Evolutionary conservation across 768 basidiomycete genomes (phyloP), one percentile per base, ranked within the genome.

Genomic region (Gymnopilus junonius): DNA sequence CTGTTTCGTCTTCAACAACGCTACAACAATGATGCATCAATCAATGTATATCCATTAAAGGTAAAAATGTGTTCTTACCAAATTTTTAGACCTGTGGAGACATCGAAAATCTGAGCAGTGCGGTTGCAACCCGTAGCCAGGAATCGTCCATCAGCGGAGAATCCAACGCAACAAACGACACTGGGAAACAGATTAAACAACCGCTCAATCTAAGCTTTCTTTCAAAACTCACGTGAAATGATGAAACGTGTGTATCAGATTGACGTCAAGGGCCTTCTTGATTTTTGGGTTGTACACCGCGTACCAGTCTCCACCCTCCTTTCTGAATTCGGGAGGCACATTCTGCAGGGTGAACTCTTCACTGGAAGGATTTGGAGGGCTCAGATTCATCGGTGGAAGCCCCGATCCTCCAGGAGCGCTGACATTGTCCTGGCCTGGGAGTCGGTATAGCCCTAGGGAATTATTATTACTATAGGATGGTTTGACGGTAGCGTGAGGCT

Each of bases 81-180:
- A 20, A 89, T 92, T 77, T 93, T 94, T 10, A 70, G 73, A 0
- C 97, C 97, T 1, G 94, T 92, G 77, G 92, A 91, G 35, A 91
- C 92, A 74, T 98, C 95, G 72, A 93, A 99, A 62, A 99, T 95
- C 75, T 97, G 97, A 20, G 95, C 95, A 0, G 93, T 93, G 23
- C 93, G 83, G 75, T 97, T 97, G 76, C 93, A 97, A 15, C 95
- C 95, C 17, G 95, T 96, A 4, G 92, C 97, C 34, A 99, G 84
- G 68, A 83, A 92, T 74, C 91, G 92, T 29, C 97, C 97, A 73
- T 99, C 95, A 14, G 92, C 87, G 6, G 95, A 97, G 77, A 99
- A 98, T 65, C 91, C 87, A 20, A 99, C 97, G 72, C 96, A 97
- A 74, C 97, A 99, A 0, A 85, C 83, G 15, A 85, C 83, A 48